Base-by-base conservation (phyloP, 352 stramenopile genomes). In the Pythium grandisporangium region DNA sequence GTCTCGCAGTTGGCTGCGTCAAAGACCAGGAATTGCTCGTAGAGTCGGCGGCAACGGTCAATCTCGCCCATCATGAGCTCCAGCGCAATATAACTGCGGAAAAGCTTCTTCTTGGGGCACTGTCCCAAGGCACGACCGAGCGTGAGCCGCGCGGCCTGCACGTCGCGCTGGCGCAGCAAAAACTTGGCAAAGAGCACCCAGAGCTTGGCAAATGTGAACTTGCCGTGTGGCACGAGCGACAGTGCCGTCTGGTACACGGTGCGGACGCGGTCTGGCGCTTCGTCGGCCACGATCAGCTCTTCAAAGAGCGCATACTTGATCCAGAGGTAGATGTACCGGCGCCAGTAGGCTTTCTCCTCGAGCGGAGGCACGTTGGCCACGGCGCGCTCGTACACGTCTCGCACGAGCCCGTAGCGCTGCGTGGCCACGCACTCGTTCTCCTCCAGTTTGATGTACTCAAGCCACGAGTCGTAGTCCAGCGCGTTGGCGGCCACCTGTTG, bases 301-400 rank as follows among this genome's bases (percentile, higher is more conserved):
- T 99, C 95, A 45, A 96, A 99, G 3, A 98, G 57, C 6, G 96
- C 95, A 59, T 98, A 99, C 56, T 98, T 98, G 56, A 99, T 98
- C 96, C 96, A 99, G 17, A 99, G 62, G 58, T 98, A 99, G 47
- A 99, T 97, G 61, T 99, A 99, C 11, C 96, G 63, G 40, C 87
- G 90, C 96, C 96, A 99, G 70, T 96, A 97, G 37, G 92, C 77
- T 63, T 99, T 99, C 30, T 99, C 84, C 5, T 72, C 49, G n/a
- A 92, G 67, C 4, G 95, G 95, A 12, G 96, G 96, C 13, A 98
- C 63, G 42, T 98, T 95, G 11, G 82, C 68, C 35, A 99, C 90
- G 11, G 95, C 95, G 21, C 89, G 82, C 64, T 98, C 94, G 59
- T 98, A 99, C 5, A 97, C 88, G 39, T 98, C 94, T 34, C 95